Evolutionary conservation across 257 asterid species (phyloP), one percentile per base, ranked within the genome.

Genomic region (Solanum sejunctum): DNA sequence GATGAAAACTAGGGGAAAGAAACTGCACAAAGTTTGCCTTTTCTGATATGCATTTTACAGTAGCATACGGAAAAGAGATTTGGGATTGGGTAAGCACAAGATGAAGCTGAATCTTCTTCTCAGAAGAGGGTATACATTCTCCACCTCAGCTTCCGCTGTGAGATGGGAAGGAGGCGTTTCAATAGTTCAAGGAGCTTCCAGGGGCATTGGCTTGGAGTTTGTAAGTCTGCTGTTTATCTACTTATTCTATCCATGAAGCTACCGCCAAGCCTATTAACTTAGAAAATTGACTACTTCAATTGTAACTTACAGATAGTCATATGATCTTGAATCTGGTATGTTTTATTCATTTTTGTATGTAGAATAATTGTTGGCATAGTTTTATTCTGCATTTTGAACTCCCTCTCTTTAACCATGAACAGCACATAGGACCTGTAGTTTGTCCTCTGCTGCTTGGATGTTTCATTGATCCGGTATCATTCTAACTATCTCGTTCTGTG

Each of bases 181-280:
- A 43, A 87, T 97, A 97, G 93, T 97, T 86, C 99, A 95, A 93
- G 99, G 99, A 86, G 99, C 98, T 78, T 95, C 99, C 87, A 94
- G 99, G 85, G 98, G 98, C 89, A 97, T 97, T 69, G 98, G 98
- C 85, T 97, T 95, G 81, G 97, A 97, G 91, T 95, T 95, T 84
- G 99, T 97, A 84, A 89, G 96, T 84, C n/a, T 64, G 36, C 6
- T 6, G 7, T 36, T 36, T 36, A 36, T 36, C 41, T 32, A 32
- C 36, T 32, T 32, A 32, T 28, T 28, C 28, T 28, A 28, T 28
- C 28, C 39, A 36, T 36, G 39, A 36, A 36, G 39, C 39, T 36
- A 36, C 39, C 39, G 39, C 39, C 6, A 36, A 4, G 41, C 7
- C 6, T 36, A 36, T 36, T 3, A 4, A 36, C 41, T 36, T 36